A percentile compares a stretch with the other conserved stretches of the same genome.
Conservation (phyloP, 2,329 filamentous ascomycete species). For the Cytospora mali region DNA sequence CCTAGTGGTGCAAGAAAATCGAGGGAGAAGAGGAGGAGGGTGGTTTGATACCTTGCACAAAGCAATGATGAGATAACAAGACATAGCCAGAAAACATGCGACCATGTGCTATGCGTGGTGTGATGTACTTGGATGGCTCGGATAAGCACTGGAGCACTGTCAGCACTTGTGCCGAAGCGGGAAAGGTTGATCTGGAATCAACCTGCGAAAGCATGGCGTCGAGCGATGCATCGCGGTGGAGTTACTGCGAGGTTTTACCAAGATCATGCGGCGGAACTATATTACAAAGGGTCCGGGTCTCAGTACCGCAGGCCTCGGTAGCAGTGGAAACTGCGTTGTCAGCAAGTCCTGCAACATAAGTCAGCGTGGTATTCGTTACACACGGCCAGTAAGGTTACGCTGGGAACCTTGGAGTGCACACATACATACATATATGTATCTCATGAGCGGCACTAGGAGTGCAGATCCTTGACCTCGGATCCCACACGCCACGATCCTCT, state of each 20-base stretch:
- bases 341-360: neutral
- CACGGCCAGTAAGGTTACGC: constrained; percentile 6
- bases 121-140: neutral
- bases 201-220: neutral
- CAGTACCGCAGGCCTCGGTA: neutral
- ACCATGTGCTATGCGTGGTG: neutral
- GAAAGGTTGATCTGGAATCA: constrained; percentile 12
- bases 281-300: neutral
- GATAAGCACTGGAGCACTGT: neutral
- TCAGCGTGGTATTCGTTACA: constrained; percentile 11
- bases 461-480: constrained; percentile 7
- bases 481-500: constrained; percentile 14
- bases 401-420: neutral
- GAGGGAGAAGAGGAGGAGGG: too few relatives aligned
- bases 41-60: neutral
- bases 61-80: neutral
- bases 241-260: neutral
- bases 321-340: neutral
- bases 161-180: neutral
- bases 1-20: neutral
- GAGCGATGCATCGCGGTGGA: neutral
- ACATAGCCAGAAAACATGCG: neutral
- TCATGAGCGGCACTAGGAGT: neutral
- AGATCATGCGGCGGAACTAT: neutral
- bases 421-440: neutral